A percentile compares a stretch with the other conserved stretches of the same genome.
phyloP scores from a whole-genome alignment of 345 rosid genomes.

The Eutrema heterophyllum region DNA sequence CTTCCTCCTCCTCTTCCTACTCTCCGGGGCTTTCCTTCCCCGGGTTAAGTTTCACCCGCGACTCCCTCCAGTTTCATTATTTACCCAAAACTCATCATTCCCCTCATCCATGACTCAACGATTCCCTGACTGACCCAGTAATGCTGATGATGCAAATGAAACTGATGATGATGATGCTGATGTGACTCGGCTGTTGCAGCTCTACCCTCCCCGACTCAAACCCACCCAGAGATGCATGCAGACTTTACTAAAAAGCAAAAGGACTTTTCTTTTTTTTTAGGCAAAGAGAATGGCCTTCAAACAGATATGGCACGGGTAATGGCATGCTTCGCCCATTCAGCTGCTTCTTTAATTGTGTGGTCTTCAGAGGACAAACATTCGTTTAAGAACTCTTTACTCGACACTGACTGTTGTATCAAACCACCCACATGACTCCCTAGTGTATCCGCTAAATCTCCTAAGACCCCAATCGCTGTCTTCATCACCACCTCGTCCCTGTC shows the following conservation, averaged over 20 bases:
- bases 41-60: slow-evolving; percentile 5
- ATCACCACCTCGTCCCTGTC: slow-evolving; percentile 72
- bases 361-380: slow-evolving; percentile 74
- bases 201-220: slow-evolving; percentile 32
- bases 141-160: slow-evolving; percentile 46
- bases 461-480: slow-evolving; percentile 75
- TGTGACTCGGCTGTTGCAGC: slow-evolving; percentile 35
- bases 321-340: slow-evolving; percentile 72
- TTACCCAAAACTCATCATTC: slow-evolving; percentile 30
- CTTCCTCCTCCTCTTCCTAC: slow-evolving; percentile 3
- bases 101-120: slow-evolving; percentile 13
- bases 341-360: slow-evolving; percentile 45
- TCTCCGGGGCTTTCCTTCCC: background rate
- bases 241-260: slow-evolving; percentile 32
- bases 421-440: slow-evolving; percentile 70
- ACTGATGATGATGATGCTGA: slow-evolving; percentile 36
- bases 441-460: slow-evolving; percentile 79
- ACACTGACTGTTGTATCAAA: slow-evolving; percentile 65
- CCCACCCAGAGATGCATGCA: slow-evolving; percentile 37
- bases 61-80: slow-evolving; percentile 31
- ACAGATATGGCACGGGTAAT: slow-evolving; percentile 68
- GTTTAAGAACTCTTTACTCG: slow-evolving; percentile 66
- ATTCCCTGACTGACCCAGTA: slow-evolving; percentile 37
- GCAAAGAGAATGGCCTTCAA: slow-evolving; percentile 38
- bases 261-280: slow-evolving; percentile 16